Base-by-base conservation (phyloP, 2,329 filamentous ascomycete species). In the Curvularia verruculosa region DNA sequence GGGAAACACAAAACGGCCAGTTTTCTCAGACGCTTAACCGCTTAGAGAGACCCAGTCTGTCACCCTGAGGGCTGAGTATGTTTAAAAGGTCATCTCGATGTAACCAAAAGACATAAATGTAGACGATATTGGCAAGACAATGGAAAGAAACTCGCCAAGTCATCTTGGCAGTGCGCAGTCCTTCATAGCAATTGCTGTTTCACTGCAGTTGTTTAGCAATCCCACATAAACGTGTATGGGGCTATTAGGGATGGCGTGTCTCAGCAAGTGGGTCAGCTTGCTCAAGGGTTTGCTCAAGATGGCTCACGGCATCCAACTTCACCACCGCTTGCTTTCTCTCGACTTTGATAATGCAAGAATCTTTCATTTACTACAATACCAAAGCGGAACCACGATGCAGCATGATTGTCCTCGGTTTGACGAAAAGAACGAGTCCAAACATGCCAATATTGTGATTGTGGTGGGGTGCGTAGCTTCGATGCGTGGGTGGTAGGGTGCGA, bases 401-500 rank as follows among this genome's bases (percentile, higher is more conserved):
- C 4, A 36, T 52, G 47, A 60, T 58, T 57, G 28, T 52, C n/a
- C 61, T 56, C 45, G 39, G 43, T 56, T 46, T 34, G 75, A 75
- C 78, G 86, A 86, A 78, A 79, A 80, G 69, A 87, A 87, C 69
- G 83, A 90, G 87, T 85, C 85, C 82, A 87, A 86, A 81, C 83
- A 89, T 77, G 80, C 77, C 71, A 77, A 75, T 73, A 66, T 78
- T 78, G 75, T 67, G 65, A 60, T 63, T 66, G 63, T 63, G 62
- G 66, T 53, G 60, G 58, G 58, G 66, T 66, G 74, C 68, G 70
- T 49, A 65, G 69, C 66, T 53, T 60, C 48, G 52, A 46, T 54
- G 61, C 69, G 70, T 63, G 21, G 63, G 61, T 63, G 71, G 68
- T 67, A 59, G 58, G 63, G 64, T 64, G 61, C 63, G 65, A 66